These are phyloP conservation scores for Myriosclerotinia scirpicola DNA, from an alignment of 2,329 filamentous ascomycete species.

Conservation along the genomic window DNA sequence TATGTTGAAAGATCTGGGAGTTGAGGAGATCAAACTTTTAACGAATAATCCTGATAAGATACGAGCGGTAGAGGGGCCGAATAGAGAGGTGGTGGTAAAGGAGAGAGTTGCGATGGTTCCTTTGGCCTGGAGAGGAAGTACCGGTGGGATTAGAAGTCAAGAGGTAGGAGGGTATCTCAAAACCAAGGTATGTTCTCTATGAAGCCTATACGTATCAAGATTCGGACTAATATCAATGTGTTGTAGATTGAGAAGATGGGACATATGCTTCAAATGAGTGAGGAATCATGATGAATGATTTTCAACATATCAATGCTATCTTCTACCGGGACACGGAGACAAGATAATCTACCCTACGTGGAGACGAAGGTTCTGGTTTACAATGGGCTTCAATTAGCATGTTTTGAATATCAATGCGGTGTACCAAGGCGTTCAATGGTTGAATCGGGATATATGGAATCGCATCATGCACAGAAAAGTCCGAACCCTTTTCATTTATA, in stretches of 20 bases:
- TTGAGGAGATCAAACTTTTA: conserved; percentile 74
- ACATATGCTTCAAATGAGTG: conserved; percentile 65
- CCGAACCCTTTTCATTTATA: not conserved
- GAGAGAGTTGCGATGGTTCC: conserved; percentile 96
- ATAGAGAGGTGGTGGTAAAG: conserved; percentile 80
- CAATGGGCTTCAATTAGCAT: not conserved
- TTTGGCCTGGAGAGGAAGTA: conserved; percentile 78
- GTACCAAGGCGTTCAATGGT: not conserved
- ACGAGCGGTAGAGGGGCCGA: conserved; percentile 86
- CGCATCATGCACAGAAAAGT: conserved; percentile 14
- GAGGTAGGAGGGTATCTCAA: conserved; percentile 93
- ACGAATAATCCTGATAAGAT: conserved; percentile 99
- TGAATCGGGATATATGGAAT: conserved; percentile 7
- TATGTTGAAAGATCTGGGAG: conserved; percentile 83
- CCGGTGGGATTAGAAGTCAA: conserved; percentile 77
- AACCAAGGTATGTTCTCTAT: conserved; percentile 72
- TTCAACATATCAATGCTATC: not conserved
- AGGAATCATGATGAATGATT: conserved; percentile 27
- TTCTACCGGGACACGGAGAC: not conserved
- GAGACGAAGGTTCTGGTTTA: not conserved
- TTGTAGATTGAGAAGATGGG: conserved; percentile 82
- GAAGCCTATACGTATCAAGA: not conserved
- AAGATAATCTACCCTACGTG: not conserved
- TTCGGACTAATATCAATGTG: conserved; percentile 16
- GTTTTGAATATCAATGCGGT: not conserved